Evolutionary conservation across 148 eudicot genomes (phyloP).

Genomic region (Pharnaceum exiguum): DNA sequence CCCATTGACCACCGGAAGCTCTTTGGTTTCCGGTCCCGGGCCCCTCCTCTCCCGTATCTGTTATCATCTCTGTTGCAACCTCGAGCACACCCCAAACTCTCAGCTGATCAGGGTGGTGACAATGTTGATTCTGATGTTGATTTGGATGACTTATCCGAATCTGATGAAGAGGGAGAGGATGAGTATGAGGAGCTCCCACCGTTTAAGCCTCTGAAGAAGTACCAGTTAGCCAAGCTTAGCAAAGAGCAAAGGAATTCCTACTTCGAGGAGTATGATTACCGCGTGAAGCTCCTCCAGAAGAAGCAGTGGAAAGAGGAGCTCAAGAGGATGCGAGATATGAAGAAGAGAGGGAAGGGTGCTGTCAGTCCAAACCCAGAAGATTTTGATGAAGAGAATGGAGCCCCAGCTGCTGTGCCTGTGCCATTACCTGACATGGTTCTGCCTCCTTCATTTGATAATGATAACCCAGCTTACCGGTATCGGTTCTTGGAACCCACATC

Average conservation of each 20-base stretch:
- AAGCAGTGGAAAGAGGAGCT: constrained; percentile 94
- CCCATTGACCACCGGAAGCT: constrained; percentile 73
- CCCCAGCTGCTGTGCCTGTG: constrained; percentile 81
- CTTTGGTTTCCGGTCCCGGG: constrained; percentile 74
- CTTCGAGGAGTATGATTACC: constrained; percentile 84
- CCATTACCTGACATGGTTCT: constrained; percentile 94
- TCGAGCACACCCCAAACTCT: constrained; percentile 82
- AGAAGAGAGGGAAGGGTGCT: constrained; percentile 50
- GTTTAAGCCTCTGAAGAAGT: constrained; percentile 77
- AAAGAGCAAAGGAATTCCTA: constrained; percentile 83
- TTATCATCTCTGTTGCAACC: constrained; percentile 85
- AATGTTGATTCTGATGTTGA: constrained; percentile 84
- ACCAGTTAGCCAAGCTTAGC: constrained; percentile 70
- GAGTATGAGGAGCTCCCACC: constrained; percentile 98
- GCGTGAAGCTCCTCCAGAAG: constrained; percentile 92
- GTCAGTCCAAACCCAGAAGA: constrained; percentile 49
- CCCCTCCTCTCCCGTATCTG: constrained; percentile 83
- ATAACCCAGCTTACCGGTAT: constrained; percentile 79
- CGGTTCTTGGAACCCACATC: constrained; percentile 92
- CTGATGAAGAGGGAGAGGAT: constrained; percentile 77
- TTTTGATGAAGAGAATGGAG: constrained; percentile 43
- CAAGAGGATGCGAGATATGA: constrained; percentile 73
- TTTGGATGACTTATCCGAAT: constrained; percentile 70
- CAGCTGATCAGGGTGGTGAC: constrained; percentile 76
- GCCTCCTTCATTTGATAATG: constrained; percentile 90